Evolutionary conservation across 495 filamentous ascomycete genomes (phyloP).

Genomic region (Trichoderma asperelloides): DNA sequence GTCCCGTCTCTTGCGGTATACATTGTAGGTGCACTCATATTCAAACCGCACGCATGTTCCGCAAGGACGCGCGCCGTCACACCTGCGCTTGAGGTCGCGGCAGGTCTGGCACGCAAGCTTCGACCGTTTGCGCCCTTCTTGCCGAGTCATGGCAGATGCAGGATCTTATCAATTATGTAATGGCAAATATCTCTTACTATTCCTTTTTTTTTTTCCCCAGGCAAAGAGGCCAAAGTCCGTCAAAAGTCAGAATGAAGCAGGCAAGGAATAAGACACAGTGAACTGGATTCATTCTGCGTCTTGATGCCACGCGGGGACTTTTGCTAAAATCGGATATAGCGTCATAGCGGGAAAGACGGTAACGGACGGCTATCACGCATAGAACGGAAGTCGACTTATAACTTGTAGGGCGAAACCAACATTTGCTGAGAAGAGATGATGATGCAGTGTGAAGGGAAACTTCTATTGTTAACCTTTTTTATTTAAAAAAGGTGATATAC

Average conservation of each 20-base stretch:
- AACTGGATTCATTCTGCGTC: background rate
- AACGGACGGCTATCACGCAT: constrained; percentile 6
- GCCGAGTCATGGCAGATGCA: background rate
- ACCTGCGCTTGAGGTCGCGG: constrained; percentile 7
- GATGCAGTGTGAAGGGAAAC: no score
- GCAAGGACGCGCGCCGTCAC: constrained; percentile 1
- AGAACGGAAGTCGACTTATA: background rate
- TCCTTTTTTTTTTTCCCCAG: no score
- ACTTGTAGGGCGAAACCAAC: no score
- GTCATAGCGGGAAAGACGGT: constrained; percentile 1
- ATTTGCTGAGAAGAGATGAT: no score
- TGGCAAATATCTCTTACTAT: no score
- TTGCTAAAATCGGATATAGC: background rate
- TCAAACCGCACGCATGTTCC: constrained; percentile 1
- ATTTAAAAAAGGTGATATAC: no score
- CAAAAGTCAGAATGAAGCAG: no score
- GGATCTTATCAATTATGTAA: background rate
- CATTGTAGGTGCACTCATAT: constrained; percentile 4
- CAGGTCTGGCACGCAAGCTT: background rate
- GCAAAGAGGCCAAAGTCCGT: no score
- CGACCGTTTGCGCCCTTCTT: background rate
- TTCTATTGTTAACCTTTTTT: no score
- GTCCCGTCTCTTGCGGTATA: background rate
- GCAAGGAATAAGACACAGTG: background rate
- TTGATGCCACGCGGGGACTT: background rate